These are phyloP conservation scores for Sistotremastrum niveocremeum DNA, from an alignment of 768 basidiomycete genomes.

Conservation along the genomic window DNA sequence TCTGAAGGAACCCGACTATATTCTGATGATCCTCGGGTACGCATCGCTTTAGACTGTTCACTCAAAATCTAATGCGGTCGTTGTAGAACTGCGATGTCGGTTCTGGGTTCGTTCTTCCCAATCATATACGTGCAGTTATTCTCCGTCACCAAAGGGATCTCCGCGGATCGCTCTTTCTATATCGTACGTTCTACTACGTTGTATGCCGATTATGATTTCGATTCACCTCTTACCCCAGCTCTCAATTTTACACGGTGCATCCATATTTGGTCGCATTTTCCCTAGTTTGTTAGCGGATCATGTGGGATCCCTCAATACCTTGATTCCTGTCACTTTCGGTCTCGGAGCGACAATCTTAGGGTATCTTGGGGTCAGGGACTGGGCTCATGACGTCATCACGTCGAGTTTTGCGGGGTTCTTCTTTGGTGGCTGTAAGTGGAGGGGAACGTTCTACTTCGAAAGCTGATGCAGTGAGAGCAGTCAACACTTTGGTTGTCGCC, in stretches of 20 bases:
- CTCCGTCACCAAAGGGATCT: conserved; percentile 32
- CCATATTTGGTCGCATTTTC: conserved; percentile 38
- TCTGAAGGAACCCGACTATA: conserved; percentile 30
- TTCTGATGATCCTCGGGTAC: conserved; percentile 28
- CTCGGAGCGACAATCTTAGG: conserved; percentile 28
- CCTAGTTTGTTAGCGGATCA: conserved; percentile 29
- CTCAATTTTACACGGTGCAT: conserved; percentile 37
- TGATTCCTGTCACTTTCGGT: conserved; percentile 20
- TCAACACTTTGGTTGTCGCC: too few relatives aligned
- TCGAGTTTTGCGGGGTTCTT: conserved; percentile 34
- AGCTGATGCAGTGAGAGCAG: too few relatives aligned
- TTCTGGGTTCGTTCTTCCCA: conserved; percentile 32
- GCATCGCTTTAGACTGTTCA: not conserved
- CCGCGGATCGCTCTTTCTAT: conserved; percentile 39
- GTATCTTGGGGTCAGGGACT: conserved; percentile 25
- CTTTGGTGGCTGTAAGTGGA: conserved; percentile 22
- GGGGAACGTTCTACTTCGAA: too few relatives aligned
- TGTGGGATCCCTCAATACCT: conserved; percentile 30
- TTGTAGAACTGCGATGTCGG: conserved; percentile 20
- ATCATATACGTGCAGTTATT: conserved; percentile 46
- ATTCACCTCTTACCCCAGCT: conserved; percentile 19
- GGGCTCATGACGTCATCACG: conserved; percentile 24
- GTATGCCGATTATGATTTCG: not conserved
- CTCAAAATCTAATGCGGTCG: not conserved
- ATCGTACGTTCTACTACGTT: conserved; percentile 22